Evolutionary conservation across 768 basidiomycete genomes (phyloP).

Genomic region (Naganishia randhawae): DNA sequence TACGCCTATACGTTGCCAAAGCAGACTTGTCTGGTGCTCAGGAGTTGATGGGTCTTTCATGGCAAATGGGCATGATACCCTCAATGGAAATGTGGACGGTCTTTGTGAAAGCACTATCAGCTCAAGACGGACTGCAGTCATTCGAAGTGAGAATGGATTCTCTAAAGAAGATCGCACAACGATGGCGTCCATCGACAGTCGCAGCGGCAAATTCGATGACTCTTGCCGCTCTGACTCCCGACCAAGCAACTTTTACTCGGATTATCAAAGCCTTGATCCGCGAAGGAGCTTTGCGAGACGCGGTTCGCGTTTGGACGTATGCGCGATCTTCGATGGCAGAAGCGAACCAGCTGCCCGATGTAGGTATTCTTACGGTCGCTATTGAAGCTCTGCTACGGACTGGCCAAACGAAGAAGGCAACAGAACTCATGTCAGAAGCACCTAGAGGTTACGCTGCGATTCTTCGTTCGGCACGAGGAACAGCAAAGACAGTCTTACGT

Average conservation of each 20-base stretch:
- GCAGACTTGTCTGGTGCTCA: slow-evolving; percentile 4
- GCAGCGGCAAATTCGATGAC: slow-evolving; percentile 10
- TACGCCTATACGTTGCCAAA: slow-evolving; percentile 4
- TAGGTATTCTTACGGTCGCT: neutral
- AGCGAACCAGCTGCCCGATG: neutral
- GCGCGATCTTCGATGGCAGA: neutral
- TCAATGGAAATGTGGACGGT: slow-evolving; percentile 19
- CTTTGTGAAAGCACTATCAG: slow-evolving; percentile 4
- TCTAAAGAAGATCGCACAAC: neutral
- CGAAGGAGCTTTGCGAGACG: slow-evolving; percentile 5
- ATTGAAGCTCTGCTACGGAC: slow-evolving; percentile 12
- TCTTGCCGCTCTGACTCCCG: slow-evolving; percentile 7
- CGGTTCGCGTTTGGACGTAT: neutral
- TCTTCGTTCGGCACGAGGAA: neutral
- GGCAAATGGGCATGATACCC: slow-evolving; percentile 17
- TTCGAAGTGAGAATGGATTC: neutral
- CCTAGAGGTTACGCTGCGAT: neutral
- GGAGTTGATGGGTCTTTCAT: slow-evolving; percentile 2
- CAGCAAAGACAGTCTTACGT: neutral
- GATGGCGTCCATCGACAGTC: neutral
- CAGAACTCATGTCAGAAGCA: neutral
- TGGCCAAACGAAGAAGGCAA: slow-evolving; percentile 12
- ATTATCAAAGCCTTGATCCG: slow-evolving; percentile 5
- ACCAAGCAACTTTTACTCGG: slow-evolving; percentile 12
- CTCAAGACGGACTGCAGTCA: neutral